Base-by-base conservation (phyloP, 78 protist species). In the Dictyostelium citrinum region DNA sequence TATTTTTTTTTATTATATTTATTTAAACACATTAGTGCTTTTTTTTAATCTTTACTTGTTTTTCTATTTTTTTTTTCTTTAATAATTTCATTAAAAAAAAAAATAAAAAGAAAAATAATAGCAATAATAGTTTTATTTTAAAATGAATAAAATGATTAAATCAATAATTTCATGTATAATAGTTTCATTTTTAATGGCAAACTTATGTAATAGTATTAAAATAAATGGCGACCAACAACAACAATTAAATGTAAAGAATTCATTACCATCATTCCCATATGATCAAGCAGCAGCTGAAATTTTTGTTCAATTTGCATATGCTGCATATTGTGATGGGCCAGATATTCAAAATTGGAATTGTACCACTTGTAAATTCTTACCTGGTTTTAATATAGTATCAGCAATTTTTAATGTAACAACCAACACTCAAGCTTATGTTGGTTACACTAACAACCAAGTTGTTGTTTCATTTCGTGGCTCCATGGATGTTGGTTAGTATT, bases 361-460 rank as follows among this genome's bases (percentile, higher is more conserved):
- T 20, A 22, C 83, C 14, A 86, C 78, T n/a, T 86, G 93, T 67
- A 2, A 22, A 14, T 1, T 1, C 17, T 14, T 35, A 41, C 33
- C 12, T 16, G 46, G 17, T n/a, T 46, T 46, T 12, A 61, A 76
- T 22, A 79, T 79, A 17, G 27, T 79, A 27, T 33, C 43, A 33
- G 14, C 45, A 3, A 51, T 79, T 55, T 79, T 33, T 55, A 79
- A 79, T 79, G 14, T 31, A 14, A 61, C 51, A 7, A 86, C 93
- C 11, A 74, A 86, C n/a, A 86, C 93, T 17, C 93, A 86, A 67
- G 83, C 93, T 11, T 86, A 33, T 14, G 93, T 86, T 86, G 93
- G 82, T n/a, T 78, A 60, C 35, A 41, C 10, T 22, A 16, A 67
- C 31, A 20, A 39, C 41, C n/a, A 81, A 67, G 84, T 86, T 0